A percentile compares a stretch with the other conserved stretches of the same genome.
Conservation (phyloP, 176 grass and related monocot species). For the Zoysia japonica region DNA sequence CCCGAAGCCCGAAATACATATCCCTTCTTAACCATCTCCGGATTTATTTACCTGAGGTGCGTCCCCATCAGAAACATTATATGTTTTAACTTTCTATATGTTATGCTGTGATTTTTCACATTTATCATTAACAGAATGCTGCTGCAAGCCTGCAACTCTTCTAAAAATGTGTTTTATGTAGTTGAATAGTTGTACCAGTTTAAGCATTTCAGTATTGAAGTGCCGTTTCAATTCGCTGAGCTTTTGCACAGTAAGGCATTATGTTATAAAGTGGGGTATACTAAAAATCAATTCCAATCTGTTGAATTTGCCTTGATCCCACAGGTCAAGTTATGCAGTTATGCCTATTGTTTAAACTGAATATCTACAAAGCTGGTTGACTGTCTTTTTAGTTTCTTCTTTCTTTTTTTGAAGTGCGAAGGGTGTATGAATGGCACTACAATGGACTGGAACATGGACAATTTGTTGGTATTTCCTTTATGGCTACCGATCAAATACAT, state of each 20-base stretch:
- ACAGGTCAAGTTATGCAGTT: not conserved
- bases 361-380: not conserved
- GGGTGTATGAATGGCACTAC: constrained; percentile 4
- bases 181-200: constrained; percentile 5
- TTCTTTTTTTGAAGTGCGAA: not conserved
- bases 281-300: constrained; percentile 12
- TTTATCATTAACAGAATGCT: constrained; percentile 17
- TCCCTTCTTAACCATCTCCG: constrained; percentile 95
- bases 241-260: constrained; percentile 8
- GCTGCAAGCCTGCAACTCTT: not conserved
- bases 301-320: constrained; percentile 22
- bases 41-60: constrained; percentile 95
- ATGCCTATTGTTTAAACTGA: constrained; percentile 25
- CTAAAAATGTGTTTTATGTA: constrained; percentile 17
- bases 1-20: constrained; percentile 90
- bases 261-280: not conserved
- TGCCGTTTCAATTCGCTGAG: constrained; percentile 5
- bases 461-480: not conserved
- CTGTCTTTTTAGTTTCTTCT: not conserved
- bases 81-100: constrained; percentile 21
- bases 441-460: constrained; percentile 18
- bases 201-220: constrained; percentile 11
- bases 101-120: not conserved
- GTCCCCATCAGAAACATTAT: constrained; percentile 37
- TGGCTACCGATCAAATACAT: not conserved